Percentiles rank a stretch among this genome's conserved stretches.
Evolutionary conservation across 192 early-diverging fungal species (phyloP).

Genomic region (Linnemannia schmuckeri): DNA sequence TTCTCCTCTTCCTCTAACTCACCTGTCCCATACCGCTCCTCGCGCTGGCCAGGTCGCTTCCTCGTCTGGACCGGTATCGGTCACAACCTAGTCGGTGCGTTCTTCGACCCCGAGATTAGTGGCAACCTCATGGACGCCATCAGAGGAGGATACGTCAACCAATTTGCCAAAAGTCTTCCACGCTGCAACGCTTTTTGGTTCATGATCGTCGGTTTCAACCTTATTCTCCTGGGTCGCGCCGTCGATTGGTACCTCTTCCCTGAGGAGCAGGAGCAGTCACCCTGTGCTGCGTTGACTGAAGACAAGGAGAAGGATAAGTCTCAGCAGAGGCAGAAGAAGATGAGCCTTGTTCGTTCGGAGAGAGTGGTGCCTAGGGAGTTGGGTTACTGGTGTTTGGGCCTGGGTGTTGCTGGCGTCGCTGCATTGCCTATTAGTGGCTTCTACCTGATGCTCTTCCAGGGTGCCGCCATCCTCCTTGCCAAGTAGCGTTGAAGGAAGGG

Average conservation of each 20-base stretch:
- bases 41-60: slow-evolving; percentile 41
- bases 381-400: slow-evolving; percentile 14
- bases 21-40: slow-evolving; percentile 25
- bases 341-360: neutral
- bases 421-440: slow-evolving; percentile 8
- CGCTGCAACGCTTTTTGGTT: slow-evolving; percentile 37
- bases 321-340: neutral
- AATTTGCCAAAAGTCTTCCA: neutral
- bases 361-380: slow-evolving; percentile 4
- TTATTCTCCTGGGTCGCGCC: slow-evolving; percentile 19
- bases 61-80: slow-evolving; percentile 8
- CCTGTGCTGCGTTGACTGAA: neutral
- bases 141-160: slow-evolving; percentile 23
- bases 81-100: neutral
- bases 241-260: slow-evolving; percentile 31
- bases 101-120: neutral
- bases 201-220: slow-evolving; percentile 7
- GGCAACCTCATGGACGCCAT: slow-evolving; percentile 17
- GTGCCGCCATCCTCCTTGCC: slow-evolving; percentile 13
- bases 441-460: slow-evolving; percentile 12
- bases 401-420: neutral
- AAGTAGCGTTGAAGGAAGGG: neutral
- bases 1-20: neutral
- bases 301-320: neutral
- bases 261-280: neutral